phyloP scores from a whole-genome alignment of 1,139 yeast genomes.

The Candida anutae region DNA sequence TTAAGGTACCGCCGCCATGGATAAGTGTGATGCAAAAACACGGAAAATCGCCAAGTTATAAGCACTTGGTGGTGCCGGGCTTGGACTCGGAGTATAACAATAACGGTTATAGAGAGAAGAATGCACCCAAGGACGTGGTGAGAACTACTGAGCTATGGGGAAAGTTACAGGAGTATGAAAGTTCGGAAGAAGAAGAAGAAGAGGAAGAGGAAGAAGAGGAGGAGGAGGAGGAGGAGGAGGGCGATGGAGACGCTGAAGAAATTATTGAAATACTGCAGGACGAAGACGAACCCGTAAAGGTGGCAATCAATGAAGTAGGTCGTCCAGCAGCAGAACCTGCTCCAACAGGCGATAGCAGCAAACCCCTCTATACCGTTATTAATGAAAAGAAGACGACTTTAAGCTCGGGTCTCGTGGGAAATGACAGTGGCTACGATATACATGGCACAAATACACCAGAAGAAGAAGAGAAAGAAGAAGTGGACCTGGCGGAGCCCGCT shows the following conservation, averaged over 20 bases:
- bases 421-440: conserved; percentile 16
- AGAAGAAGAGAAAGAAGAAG: conserved; percentile 1
- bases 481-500: conserved; percentile 1
- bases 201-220: conserved; percentile 24
- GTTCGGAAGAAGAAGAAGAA: conserved; percentile 26
- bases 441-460: conserved; percentile 3
- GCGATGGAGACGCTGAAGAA: conserved; percentile 2
- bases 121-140: conserved; percentile 22
- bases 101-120: conserved; percentile 23
- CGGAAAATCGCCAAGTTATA: conserved; percentile 87
- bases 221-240: conserved; percentile 5
- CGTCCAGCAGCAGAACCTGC: not conserved
- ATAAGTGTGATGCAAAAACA: conserved; percentile 55
- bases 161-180: conserved; percentile 26
- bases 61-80: conserved; percentile 52
- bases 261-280: conserved; percentile 1
- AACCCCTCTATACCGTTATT: conserved; percentile 22
- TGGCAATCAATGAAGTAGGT: conserved; percentile 8
- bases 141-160: conserved; percentile 35
- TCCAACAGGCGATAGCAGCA: conserved; percentile 4
- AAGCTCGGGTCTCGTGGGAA: conserved; percentile 10
- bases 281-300: conserved; percentile 6
- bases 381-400: conserved; percentile 13
- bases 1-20: conserved; percentile 71
- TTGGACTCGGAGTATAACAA: conserved; percentile 36